phyloP scores from a whole-genome alignment of 176 grass and related monocot species.

The Areca catechu region DNA sequence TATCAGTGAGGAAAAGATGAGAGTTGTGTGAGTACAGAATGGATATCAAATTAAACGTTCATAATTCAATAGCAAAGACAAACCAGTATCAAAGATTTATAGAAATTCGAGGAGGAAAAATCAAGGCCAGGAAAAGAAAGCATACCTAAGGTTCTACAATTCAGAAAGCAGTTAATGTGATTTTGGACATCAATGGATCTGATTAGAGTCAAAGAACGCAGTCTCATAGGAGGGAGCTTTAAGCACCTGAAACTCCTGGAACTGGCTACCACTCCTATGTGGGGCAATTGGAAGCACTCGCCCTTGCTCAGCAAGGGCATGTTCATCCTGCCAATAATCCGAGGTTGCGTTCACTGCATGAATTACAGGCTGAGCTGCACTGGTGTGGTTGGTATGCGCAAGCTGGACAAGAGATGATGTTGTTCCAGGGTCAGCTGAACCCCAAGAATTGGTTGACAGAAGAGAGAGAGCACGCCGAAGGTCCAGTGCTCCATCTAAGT shows the following conservation, averaged over 20 bases:
- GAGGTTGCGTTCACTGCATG: neutral
- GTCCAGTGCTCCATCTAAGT: slow-evolving; percentile 87
- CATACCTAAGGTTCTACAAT: no score
- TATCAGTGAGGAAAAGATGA: no score
- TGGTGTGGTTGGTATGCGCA: slow-evolving; percentile 1
- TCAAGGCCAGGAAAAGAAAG: no score
- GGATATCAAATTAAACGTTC: no score
- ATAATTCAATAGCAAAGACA: no score
- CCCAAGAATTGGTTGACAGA: slow-evolving; percentile 65
- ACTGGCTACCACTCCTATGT: slow-evolving; percentile 9
- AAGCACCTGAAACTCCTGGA: slow-evolving; percentile 28
- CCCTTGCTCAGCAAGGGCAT: neutral
- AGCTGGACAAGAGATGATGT: slow-evolving; percentile 18
- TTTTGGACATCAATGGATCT: slow-evolving; percentile 2
- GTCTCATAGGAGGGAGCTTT: slow-evolving; percentile 16
- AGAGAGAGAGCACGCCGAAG: slow-evolving; percentile 96
- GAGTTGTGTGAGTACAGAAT: no score
- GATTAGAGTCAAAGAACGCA: slow-evolving; percentile 23
- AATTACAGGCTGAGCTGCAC: neutral
- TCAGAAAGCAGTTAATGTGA: no score
- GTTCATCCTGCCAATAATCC: slow-evolving; percentile 17
- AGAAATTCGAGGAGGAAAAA: no score
- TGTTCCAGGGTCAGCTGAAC: slow-evolving; percentile 3
- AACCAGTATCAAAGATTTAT: no score
- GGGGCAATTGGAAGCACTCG: slow-evolving; percentile 7